Percentiles rank a stretch among this genome's conserved stretches.
phyloP scores from a whole-genome alignment of 495 filamentous ascomycete species.

The Staphylotrichum longicolle region DNA sequence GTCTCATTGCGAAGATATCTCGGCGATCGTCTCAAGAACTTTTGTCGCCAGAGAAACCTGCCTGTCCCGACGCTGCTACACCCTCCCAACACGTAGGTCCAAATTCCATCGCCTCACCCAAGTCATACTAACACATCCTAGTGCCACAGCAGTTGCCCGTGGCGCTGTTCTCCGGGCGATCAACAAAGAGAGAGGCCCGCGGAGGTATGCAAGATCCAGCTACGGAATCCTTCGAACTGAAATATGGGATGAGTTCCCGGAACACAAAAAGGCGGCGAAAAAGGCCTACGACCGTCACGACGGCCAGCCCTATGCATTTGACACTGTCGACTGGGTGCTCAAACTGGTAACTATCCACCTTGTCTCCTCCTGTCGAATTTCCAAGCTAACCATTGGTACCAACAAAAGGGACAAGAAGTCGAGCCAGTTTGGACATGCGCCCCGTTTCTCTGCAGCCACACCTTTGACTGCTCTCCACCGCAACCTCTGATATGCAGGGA shows the following conservation, averaged over 20 bases:
- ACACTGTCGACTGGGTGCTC: conserved; percentile 25
- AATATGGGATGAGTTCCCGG: conserved; percentile 17
- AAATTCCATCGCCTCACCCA: background rate
- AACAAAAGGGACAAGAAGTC: conserved; percentile 12
- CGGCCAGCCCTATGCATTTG: conserved; percentile 18
- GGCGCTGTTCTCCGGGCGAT: conserved; percentile 33
- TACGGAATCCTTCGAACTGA: conserved; percentile 33
- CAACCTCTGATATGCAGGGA: conserved; percentile 21
- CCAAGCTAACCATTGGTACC: background rate
- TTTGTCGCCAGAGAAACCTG: conserved; percentile 1
- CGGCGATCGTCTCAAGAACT: conserved; percentile 6
- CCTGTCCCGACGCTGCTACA: conserved; percentile 12
- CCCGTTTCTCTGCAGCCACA: conserved; percentile 18
- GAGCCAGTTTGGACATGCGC: conserved; percentile 11
- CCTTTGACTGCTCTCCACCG: conserved; percentile 16
- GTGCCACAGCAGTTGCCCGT: conserved; percentile 30
- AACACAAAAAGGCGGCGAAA: conserved; percentile 21
- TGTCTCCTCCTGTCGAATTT: background rate
- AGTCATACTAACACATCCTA: conserved; percentile 13
- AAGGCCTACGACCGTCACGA: conserved; percentile 11
- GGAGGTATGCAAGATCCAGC: conserved; percentile 26
- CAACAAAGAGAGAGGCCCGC: conserved; percentile 28
- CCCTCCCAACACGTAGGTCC: conserved; percentile 11
- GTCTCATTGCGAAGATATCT: conserved; percentile 26
- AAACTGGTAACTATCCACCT: conserved; percentile 16